Conservation (phyloP, 345 rosid genomes). For the Rhodamnia argentea region DNA sequence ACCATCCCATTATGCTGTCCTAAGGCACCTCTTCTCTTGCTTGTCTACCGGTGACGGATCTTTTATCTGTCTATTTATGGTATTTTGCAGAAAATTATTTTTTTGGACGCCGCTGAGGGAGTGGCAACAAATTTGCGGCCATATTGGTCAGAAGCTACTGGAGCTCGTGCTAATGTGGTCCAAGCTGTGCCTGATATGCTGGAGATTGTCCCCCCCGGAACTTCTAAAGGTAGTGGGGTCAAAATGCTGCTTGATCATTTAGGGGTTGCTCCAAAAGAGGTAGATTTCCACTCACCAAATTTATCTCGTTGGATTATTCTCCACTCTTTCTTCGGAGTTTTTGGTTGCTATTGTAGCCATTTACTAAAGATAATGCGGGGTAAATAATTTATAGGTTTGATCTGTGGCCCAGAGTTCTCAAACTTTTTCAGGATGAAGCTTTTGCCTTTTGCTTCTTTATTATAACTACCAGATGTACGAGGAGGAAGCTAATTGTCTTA, state of each 20-base stretch:
- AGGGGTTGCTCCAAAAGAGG: slow-evolving; percentile 64
- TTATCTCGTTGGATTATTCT: neutral
- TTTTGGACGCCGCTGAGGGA: slow-evolving; percentile 65
- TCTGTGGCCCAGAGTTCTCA: neutral
- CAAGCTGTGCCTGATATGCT: slow-evolving; percentile 88
- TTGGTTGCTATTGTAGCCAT: neutral
- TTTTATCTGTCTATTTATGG: neutral
- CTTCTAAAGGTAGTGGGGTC: slow-evolving; percentile 84
- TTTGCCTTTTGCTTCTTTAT: neutral
- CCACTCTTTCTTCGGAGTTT: neutral
- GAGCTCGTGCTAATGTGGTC: slow-evolving; percentile 49
- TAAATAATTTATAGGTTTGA: neutral
- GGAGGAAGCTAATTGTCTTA: neutral
- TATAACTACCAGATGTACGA: neutral
- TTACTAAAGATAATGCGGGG: neutral
- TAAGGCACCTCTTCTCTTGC: neutral
- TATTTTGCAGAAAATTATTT: slow-evolving; percentile 55
- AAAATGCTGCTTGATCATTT: slow-evolving; percentile 69
- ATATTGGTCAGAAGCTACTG: slow-evolving; percentile 77
- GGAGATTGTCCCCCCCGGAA: slow-evolving; percentile 76
- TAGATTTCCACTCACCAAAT: slow-evolving; percentile 3
- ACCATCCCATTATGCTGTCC: neutral
- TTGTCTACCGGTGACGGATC: neutral
- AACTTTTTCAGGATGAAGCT: neutral
- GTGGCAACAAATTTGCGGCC: slow-evolving; percentile 58